Base-by-base conservation (phyloP, 2,329 filamentous ascomycete species). In the Emmonsiellopsis sp. region DNA sequence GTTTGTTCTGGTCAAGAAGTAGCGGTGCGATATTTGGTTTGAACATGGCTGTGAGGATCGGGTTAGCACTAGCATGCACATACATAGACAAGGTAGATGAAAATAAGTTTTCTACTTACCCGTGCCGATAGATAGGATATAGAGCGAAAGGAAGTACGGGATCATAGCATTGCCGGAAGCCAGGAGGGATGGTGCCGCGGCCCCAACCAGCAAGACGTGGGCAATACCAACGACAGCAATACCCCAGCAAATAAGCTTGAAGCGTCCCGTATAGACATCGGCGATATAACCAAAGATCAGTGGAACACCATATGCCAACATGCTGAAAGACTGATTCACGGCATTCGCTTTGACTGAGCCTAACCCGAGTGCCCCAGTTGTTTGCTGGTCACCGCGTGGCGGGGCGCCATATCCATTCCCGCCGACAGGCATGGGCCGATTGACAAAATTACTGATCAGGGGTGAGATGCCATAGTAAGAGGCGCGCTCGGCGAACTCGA, bases 361-460 rank as follows among this genome's bases (percentile, higher is more conserved):
- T 64, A 81, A 69, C 11, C 79, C 79, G 13, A 85, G 63, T 9
- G 82, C 83, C 58, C 82, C 83, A 20, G 77, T 79, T 0, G 79
- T 81, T 20, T 72, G 67, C 43, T 73, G 60, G 11, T 66, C 65
- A 2, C 57, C 62, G 13, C 59, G 57, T 13, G 67, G 59, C 30
- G 69, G 65, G 1, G 70, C 70, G 51, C 70, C 70, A n/a, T 59
- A 58, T 40, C 69, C 69, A 55, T 70, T 69, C 2, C 69, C 69
- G 31, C 71, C 76, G 1, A 61, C 50, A 3, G 79, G 79, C 8
- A 83, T 13, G 3, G 79, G 76, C 8, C 79, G 78, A 59, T 85
- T 79, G 61, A 86, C 77, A 60, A 78, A 86, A 63, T 86, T 86
- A 57, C 73, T 73, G 63, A 83, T 82, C 7, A 79, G 67, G 0